phyloP scores from a whole-genome alignment of 192 early-diverging fungal species.

The Linnemannia hyalina region DNA sequence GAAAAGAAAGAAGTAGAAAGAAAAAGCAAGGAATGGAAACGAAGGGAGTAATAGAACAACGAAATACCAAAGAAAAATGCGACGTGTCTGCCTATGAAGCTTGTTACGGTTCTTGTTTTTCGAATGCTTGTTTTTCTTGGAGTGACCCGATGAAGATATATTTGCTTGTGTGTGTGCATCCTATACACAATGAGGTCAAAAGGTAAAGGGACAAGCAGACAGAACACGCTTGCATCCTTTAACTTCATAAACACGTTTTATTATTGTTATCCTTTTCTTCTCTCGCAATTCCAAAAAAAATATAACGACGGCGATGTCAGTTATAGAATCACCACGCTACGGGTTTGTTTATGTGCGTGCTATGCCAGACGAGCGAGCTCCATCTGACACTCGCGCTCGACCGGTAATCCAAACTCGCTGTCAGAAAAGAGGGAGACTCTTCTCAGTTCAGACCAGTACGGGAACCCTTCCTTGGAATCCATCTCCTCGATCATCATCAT shows the following conservation, averaged over 20 bases:
- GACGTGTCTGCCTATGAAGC: not conserved
- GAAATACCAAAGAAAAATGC: not conserved
- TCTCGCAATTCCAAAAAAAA: no score
- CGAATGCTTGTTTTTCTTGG: not conserved
- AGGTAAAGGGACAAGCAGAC: no score
- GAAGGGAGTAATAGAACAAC: no score
- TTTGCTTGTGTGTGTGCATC: not conserved
- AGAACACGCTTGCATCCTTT: not conserved
- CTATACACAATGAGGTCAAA: not conserved
- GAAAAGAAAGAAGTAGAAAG: not conserved
- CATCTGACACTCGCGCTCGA: not conserved
- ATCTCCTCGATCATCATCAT: not conserved
- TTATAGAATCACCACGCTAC: not conserved
- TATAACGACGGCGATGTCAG: no score
- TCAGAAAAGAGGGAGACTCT: not conserved
- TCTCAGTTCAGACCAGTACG: not conserved
- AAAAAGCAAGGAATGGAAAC: not conserved
- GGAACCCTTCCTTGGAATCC: not conserved
- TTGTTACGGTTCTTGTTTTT: not conserved
- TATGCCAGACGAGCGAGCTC: not conserved
- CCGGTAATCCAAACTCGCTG: not conserved
- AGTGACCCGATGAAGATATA: not conserved
- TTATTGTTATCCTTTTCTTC: not conserved
- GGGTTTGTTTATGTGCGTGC: not conserved
- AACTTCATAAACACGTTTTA: not conserved